Percentiles rank a stretch among this genome's conserved stretches.
Conservation (phyloP, 2,329 filamentous ascomycete genomes). For the Aspergillus fructus region DNA sequence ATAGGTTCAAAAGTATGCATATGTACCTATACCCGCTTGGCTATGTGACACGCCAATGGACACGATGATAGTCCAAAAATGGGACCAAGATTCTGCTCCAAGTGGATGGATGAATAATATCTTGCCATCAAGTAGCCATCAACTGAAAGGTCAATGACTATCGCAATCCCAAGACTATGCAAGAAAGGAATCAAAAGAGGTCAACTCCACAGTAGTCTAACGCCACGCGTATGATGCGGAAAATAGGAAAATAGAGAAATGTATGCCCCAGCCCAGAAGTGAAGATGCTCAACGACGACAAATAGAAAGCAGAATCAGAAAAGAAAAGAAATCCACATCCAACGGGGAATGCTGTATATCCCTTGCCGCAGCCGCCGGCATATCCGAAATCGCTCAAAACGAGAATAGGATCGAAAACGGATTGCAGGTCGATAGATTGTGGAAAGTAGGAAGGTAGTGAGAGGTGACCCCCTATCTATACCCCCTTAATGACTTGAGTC, state of each 20-base stretch:
- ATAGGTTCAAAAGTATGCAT: conserved; percentile 19
- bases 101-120: conserved; percentile 7
- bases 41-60: conserved; percentile 20
- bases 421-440: background rate
- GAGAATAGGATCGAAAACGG: too few relatives aligned
- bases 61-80: conserved; percentile 8
- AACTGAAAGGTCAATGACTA: conserved; percentile 3
- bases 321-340: conserved; percentile 3
- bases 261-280: conserved; percentile 15
- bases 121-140: conserved; percentile 6
- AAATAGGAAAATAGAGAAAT: conserved; percentile 8
- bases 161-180: conserved; percentile 9
- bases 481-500: conserved; percentile 89
- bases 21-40: conserved; percentile 20
- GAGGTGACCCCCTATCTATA: conserved; percentile 54
- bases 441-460: background rate
- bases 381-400: background rate
- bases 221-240: conserved; percentile 26
- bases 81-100: conserved; percentile 15
- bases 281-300: conserved; percentile 14
- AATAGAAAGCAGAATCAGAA: background rate
- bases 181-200: conserved; percentile 15
- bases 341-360: background rate
- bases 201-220: conserved; percentile 23
- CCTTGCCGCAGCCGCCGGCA: background rate